Conservation (phyloP, 2,329 filamentous ascomycete genomes). For the Colletotrichum liriopes region DNA sequence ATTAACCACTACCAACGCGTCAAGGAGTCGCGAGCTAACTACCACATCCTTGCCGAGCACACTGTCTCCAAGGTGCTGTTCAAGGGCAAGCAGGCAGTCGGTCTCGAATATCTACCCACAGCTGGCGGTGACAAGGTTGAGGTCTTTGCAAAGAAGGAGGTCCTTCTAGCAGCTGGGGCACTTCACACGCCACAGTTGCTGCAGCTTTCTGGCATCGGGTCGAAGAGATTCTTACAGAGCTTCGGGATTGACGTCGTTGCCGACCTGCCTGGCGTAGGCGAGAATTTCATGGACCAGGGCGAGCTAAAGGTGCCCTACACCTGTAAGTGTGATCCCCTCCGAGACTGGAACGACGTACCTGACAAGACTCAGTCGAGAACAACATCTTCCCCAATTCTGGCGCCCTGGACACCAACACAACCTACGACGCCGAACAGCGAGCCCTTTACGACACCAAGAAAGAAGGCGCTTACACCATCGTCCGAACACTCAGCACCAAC, state of each 20-base stretch:
- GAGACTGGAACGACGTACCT: neutral
- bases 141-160: conserved; percentile 51
- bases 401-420: conserved; percentile 51
- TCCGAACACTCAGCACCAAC: conserved; percentile 48
- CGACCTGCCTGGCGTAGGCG: conserved; percentile 65
- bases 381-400: conserved; percentile 49
- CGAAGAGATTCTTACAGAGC: conserved; percentile 52
- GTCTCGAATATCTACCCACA: conserved; percentile 67
- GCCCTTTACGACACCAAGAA: conserved; percentile 50
- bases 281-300: conserved; percentile 61
- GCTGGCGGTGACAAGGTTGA: conserved; percentile 24
- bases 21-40: conserved; percentile 64
- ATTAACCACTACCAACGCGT: conserved; percentile 50
- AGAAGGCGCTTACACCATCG: conserved; percentile 51
- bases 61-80: conserved; percentile 71
- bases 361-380: conserved; percentile 43
- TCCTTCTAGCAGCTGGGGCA: conserved; percentile 59
- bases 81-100: conserved; percentile 66
- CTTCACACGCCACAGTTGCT: conserved; percentile 61
- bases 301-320: conserved; percentile 47
- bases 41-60: conserved; percentile 72
- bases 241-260: conserved; percentile 58
- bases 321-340: conserved; percentile 26
- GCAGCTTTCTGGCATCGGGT: conserved; percentile 65
- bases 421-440: conserved; percentile 52